A percentile compares a stretch with the other conserved stretches of the same genome.
Conservation (phyloP, 495 filamentous ascomycete species). For the Neurospora sp. region DNA sequence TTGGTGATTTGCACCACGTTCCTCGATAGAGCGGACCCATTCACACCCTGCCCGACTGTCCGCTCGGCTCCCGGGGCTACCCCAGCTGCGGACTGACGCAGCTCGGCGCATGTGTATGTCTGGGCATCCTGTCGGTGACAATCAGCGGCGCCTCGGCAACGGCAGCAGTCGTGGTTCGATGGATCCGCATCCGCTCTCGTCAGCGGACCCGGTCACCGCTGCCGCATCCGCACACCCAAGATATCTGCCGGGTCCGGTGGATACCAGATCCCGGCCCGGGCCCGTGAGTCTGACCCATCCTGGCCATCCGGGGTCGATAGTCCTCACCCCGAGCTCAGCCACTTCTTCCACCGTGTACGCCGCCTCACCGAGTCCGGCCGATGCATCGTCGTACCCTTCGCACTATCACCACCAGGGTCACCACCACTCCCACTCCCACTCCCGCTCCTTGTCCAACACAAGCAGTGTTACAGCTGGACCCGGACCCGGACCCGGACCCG, state of each 20-base stretch:
- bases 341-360: conserved; percentile 27
- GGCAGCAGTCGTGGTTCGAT: not conserved
- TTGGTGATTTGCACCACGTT: not conserved
- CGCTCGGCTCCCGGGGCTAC: not conserved
- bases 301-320: conserved; percentile 1
- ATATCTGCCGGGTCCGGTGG: not conserved
- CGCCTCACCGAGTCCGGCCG: not conserved
- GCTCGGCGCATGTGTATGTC: not conserved
- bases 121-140: not conserved
- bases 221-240: not conserved
- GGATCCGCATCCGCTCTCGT: not conserved
- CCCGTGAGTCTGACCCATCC: conserved; percentile 1
- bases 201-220: not conserved
- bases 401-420: not conserved
- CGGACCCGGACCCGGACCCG: not conserved
- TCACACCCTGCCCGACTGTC: not conserved
- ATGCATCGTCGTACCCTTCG: conserved; percentile 12
- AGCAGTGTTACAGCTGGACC: conserved; percentile 1
- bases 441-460: not conserved
- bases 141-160: not conserved
- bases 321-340: conserved; percentile 24
- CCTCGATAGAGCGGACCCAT: not conserved
- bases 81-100: not conserved
- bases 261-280: not conserved
- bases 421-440: not conserved